Conservation (phyloP, 176 grass and related monocot genomes). For the Stipa capillata region DNA sequence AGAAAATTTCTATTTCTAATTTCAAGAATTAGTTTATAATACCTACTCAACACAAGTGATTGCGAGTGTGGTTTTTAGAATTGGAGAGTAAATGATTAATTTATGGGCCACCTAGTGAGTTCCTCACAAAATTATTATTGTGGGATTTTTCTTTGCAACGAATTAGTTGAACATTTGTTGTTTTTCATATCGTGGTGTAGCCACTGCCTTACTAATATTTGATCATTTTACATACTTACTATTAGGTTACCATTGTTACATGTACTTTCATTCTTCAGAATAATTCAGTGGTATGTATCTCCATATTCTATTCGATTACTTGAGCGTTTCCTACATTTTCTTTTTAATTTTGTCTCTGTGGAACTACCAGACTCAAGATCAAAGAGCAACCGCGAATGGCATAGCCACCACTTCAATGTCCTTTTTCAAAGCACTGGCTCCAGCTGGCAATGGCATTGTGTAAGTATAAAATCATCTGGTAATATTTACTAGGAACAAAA, state of each 20-base stretch:
- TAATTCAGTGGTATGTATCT: conserved; percentile 35
- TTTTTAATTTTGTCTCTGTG: neutral
- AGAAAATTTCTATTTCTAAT: too few species aligned
- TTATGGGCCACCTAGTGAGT: neutral
- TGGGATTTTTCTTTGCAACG: too few species aligned
- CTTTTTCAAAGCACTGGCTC: conserved; percentile 44
- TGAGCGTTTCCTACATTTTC: neutral
- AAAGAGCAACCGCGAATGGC: conserved; percentile 51
- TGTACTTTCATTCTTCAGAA: conserved; percentile 35
- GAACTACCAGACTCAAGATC: neutral
- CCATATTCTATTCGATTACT: neutral
- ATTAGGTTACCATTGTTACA: conserved; percentile 31
- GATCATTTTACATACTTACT: neutral
- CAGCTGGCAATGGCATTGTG: conserved; percentile 33
- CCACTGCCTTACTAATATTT: neutral
- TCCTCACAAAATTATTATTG: too few species aligned
- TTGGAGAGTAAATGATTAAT: too few species aligned
- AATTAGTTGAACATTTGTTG: too few species aligned
- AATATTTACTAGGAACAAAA: neutral
- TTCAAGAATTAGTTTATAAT: too few species aligned
- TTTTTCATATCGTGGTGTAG: too few species aligned
- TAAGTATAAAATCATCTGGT: conserved; percentile 13
- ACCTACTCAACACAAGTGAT: too few species aligned
- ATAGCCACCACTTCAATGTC: conserved; percentile 43
- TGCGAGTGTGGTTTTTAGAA: too few species aligned